These are phyloP conservation scores for Chalciporus chontae DNA, from an alignment of 768 basidiomycete species.

Conservation along the genomic window DNA sequence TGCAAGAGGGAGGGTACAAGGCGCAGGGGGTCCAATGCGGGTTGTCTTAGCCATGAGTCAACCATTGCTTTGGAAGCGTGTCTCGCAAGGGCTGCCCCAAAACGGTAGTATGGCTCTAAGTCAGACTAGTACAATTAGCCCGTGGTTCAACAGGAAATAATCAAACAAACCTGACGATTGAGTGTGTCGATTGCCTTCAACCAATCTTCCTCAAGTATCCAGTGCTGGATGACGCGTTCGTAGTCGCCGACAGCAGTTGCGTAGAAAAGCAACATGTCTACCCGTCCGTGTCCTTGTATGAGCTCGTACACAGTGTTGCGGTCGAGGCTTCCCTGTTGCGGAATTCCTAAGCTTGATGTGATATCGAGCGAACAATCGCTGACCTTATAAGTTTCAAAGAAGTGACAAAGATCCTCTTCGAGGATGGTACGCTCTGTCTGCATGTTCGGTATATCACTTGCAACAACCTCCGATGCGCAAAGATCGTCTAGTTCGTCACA, in stretches of 20 bases:
- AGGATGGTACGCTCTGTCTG: constrained; percentile 74
- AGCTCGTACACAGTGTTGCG: constrained; percentile 85
- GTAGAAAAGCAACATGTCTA: constrained; percentile 88
- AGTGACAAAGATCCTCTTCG: constrained; percentile 90
- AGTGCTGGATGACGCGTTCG: constrained; percentile 84
- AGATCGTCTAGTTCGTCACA: constrained; percentile 95
- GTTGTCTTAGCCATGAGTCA: constrained; percentile 87
- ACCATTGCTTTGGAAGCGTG: constrained; percentile 87
- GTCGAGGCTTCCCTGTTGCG: constrained; percentile 74
- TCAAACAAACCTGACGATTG: constrained; percentile 67
- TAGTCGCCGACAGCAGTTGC: constrained; percentile 80
- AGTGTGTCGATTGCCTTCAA: constrained; percentile 84
- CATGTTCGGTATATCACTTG: constrained; percentile 82
- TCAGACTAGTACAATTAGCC: constrained; percentile 50
- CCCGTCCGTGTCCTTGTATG: constrained; percentile 89
- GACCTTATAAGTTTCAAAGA: constrained; percentile 93
- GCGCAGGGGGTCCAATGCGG: constrained; percentile 73
- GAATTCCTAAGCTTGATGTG: background rate
- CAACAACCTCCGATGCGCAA: constrained; percentile 79
- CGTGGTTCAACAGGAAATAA: background rate
- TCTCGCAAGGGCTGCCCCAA: constrained; percentile 83
- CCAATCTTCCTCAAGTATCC: constrained; percentile 93
- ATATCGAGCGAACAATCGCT: constrained; percentile 6
- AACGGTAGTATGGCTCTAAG: constrained; percentile 89
- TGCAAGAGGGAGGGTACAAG: constrained; percentile 88